Percentiles rank a stretch among this genome's conserved stretches.
Evolutionary conservation across 805 yeast species (phyloP).

Genomic region (Pichia manshurica): DNA sequence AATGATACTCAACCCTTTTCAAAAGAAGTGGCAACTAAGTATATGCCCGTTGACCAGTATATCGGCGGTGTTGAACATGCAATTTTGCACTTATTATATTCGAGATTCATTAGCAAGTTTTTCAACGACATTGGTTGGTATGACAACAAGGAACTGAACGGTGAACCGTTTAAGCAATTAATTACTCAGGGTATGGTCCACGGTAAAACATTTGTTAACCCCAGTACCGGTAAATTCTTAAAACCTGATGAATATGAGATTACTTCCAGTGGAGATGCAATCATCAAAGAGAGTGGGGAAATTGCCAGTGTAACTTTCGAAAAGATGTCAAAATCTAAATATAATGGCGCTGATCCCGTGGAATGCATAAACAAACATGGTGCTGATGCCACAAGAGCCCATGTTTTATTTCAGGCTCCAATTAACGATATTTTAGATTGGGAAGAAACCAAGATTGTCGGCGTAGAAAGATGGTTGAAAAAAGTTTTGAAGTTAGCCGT

Average conservation of each 20-base stretch:
- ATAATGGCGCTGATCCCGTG: slow-evolving; percentile 89
- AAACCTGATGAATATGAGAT: slow-evolving; percentile 68
- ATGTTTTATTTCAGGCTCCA: slow-evolving; percentile 88
- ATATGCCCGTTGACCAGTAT: slow-evolving; percentile 84
- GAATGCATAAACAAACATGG: slow-evolving; percentile 73
- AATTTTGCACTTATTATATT: slow-evolving; percentile 79
- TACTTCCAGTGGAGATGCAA: slow-evolving; percentile 36
- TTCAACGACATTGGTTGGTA: slow-evolving; percentile 61
- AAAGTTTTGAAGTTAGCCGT: slow-evolving; percentile 39
- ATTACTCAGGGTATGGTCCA: slow-evolving; percentile 99
- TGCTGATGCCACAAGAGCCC: slow-evolving; percentile 92
- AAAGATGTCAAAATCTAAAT: slow-evolving; percentile 95
- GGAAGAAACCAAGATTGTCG: slow-evolving; percentile 85
- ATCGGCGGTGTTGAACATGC: slow-evolving; percentile 98
- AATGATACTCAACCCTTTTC: slow-evolving; percentile 53
- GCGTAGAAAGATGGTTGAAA: slow-evolving; percentile 81
- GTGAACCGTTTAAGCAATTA: slow-evolving; percentile 77
- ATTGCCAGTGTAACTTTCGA: slow-evolving; percentile 60
- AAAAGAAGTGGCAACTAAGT: slow-evolving; percentile 39
- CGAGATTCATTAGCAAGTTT: slow-evolving; percentile 82
- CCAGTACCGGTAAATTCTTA: slow-evolving; percentile 65
- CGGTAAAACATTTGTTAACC: slow-evolving; percentile 75
- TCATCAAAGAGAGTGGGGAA: slow-evolving; percentile 44
- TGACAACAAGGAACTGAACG: slow-evolving; percentile 46
- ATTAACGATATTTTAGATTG: slow-evolving; percentile 74